Percentiles rank a stretch among this genome's conserved stretches.
These are phyloP conservation scores for Biancaea sappan DNA, from an alignment of 306 rosid species.

Conservation along the genomic window DNA sequence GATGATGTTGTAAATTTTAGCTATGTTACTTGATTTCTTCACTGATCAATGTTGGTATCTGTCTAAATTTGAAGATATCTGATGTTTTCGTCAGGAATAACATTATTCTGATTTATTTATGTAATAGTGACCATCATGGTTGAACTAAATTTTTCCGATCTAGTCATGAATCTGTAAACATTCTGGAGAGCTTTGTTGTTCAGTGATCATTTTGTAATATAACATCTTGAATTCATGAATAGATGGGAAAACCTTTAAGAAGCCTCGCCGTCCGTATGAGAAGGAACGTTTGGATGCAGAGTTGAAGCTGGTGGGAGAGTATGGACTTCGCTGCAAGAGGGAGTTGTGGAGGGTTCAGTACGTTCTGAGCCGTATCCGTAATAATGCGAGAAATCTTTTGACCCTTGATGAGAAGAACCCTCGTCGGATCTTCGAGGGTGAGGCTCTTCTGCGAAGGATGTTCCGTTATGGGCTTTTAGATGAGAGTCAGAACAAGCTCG, in stretches of 20 bases:
- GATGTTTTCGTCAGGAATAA: neutral
- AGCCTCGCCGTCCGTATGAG: slow-evolving; percentile 70
- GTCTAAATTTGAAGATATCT: neutral
- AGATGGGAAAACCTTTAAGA: slow-evolving; percentile 75
- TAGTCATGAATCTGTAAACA: neutral
- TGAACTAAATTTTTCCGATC: neutral
- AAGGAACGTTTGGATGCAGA: slow-evolving; percentile 68
- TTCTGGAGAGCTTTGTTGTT: neutral
- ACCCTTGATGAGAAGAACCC: slow-evolving; percentile 69
- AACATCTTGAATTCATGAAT: neutral
- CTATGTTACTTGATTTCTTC: neutral
- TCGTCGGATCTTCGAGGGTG: slow-evolving; percentile 59
- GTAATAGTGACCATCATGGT: neutral
- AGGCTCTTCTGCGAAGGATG: slow-evolving; percentile 56
- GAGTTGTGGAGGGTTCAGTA: slow-evolving; percentile 65
- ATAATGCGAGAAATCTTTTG: slow-evolving; percentile 55
- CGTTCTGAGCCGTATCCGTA: slow-evolving; percentile 54
- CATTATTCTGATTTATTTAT: neutral
- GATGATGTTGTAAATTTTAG: neutral
- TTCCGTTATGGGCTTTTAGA: slow-evolving; percentile 57
- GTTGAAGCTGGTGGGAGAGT: slow-evolving; percentile 60
- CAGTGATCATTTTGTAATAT: neutral
- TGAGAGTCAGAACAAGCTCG: slow-evolving; percentile 59
- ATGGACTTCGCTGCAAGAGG: slow-evolving; percentile 57
- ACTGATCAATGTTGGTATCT: neutral